Conservation (phyloP, 2,329 filamentous ascomycete genomes). For the Trematosphaeria pertusa region DNA sequence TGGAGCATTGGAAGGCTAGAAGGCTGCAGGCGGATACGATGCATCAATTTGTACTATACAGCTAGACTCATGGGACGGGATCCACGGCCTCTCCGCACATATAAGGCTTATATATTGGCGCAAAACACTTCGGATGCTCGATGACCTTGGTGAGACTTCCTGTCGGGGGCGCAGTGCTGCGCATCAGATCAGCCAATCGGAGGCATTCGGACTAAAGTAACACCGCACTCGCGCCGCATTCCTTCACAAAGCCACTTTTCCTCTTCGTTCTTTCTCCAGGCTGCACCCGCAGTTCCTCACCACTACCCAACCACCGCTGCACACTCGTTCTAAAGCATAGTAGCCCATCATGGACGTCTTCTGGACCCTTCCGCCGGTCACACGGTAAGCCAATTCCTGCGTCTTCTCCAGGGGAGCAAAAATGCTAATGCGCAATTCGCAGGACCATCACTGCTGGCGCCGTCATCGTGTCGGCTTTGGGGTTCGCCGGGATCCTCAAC, state of each 20-base stretch:
- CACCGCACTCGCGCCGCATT: constrained; percentile 23
- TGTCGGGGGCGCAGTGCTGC: too few species aligned
- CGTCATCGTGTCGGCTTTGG: constrained; percentile 67
- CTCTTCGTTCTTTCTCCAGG: constrained; percentile 34
- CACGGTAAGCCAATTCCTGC: constrained; percentile 65
- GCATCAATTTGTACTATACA: neutral
- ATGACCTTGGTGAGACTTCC: too few species aligned
- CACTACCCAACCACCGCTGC: constrained; percentile 21
- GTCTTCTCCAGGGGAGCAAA: too few species aligned
- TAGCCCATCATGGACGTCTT: constrained; percentile 63
- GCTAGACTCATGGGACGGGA: neutral
- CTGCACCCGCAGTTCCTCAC: constrained; percentile 44
- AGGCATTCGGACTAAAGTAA: constrained; percentile 15
- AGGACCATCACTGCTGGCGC: constrained; percentile 73
- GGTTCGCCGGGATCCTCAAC: constrained; percentile 65
- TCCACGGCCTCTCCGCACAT: too few species aligned
- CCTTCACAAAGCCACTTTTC: constrained; percentile 31
- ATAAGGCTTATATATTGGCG: too few species aligned
- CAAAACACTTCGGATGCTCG: too few species aligned
- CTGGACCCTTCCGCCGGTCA: constrained; percentile 70
- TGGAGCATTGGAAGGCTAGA: neutral
- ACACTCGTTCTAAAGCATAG: constrained; percentile 25
- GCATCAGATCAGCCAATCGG: constrained; percentile 15
- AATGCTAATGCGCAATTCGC: constrained; percentile 56
- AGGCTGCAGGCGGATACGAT: neutral